Base-by-base conservation (phyloP, 1,139 yeast genomes). In the Citeromyces siamensis region DNA sequence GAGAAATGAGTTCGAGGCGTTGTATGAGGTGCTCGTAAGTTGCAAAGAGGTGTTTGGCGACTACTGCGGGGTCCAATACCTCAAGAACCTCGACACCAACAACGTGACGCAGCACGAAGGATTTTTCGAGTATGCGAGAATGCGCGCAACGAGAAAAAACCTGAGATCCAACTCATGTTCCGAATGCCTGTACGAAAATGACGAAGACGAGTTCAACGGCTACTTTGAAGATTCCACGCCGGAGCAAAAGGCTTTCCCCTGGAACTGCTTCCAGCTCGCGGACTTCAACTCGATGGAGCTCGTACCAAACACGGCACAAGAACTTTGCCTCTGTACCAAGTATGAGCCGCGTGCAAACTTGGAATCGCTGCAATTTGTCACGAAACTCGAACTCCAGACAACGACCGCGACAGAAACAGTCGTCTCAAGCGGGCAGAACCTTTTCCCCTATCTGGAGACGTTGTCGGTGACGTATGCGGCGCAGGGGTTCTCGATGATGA, bases 121-220 rank as follows among this genome's bases (percentile, higher is more conserved):
- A 17, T 32, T 32, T 10, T 32, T 32, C 22, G 22, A 18, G 14
- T 18, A 32, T 32, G 9, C 34, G n/a, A 17, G 13, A 19, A 32
- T 10, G 14, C 21, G 22, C 10, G 18, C 13, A 9, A 14, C 22
- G 8, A 18, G n/a, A 32, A 19, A 18, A 14, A 14, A 32, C 23
- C n/a, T 20, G 6, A 32, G 19, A 18, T 19, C 22, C 5, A 19
- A 18, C 12, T 23, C 28, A 12, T 23, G 28, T 8, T n/a, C n/a
- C n/a, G 28, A 23, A 8, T 23, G 28, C 13, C 20, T 32, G 6
- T 32, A 32, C 13, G 34, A 32, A 17, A 32, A 32, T 19, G 34
- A 32, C n/a, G 34, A 32, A 19, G 14, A 18, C 14, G 22, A 8
- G 22, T 32, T 32, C n/a, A 19, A 32, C 8, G 21, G 22, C 9